Percentiles rank a stretch among this genome's conserved stretches.
Conservation (phyloP, 176 grass and related monocot species). For the Tillandsia fasciculata region DNA sequence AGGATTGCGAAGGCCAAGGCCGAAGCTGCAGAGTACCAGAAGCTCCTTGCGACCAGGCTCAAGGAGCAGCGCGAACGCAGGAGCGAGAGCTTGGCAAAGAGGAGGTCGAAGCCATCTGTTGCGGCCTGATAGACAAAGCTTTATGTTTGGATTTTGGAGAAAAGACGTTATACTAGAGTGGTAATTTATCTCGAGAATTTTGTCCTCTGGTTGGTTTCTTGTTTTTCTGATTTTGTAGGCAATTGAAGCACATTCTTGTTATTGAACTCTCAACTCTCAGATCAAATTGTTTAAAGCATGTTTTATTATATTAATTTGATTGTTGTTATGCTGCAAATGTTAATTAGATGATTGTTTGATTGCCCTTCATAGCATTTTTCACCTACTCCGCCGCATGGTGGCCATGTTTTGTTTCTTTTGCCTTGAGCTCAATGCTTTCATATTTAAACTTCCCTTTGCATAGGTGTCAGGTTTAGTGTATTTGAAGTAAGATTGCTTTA, state of each 20-base stretch:
- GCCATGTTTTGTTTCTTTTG: no score
- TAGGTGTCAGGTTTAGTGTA: no score
- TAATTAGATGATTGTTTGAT: no score
- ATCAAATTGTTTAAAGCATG: neutral
- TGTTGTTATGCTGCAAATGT: neutral
- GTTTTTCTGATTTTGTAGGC: neutral
- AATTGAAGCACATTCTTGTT: neutral
- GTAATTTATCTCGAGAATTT: neutral
- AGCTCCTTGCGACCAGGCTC: slow-evolving; percentile 6
- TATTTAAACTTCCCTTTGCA: no score
- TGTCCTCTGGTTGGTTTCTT: neutral
- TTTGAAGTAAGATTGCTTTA: no score
- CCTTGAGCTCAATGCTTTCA: no score
- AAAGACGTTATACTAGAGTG: neutral
- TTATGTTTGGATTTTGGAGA: neutral
- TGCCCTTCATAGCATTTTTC: no score
- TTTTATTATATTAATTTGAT: neutral
- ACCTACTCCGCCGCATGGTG: no score
- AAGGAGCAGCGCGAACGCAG: slow-evolving; percentile 5
- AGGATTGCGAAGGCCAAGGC: slow-evolving; percentile 6
- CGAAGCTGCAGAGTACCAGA: slow-evolving; percentile 11
- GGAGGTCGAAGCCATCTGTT: slow-evolving; percentile 9
- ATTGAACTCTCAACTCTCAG: neutral
- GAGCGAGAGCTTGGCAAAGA: slow-evolving; percentile 11
- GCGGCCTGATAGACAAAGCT: neutral